Conservation (phyloP, 441 rosid genomes). For the Euphorbia celastroides region DNA sequence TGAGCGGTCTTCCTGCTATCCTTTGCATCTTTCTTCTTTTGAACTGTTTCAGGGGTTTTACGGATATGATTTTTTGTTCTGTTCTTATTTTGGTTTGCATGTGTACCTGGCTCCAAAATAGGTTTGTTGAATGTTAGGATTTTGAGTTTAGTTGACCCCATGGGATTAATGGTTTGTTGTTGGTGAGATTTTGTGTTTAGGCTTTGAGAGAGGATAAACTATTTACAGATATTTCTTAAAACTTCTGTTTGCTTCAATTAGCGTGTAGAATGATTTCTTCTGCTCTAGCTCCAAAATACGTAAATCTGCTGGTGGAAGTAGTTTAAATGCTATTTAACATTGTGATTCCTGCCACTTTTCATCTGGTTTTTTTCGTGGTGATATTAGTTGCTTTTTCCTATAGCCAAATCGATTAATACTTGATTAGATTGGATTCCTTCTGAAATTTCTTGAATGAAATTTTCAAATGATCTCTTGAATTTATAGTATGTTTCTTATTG, state of each 20-base stretch:
- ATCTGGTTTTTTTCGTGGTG: background rate
- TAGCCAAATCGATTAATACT: background rate
- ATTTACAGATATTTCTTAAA: background rate
- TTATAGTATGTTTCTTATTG: background rate
- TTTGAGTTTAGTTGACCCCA: background rate
- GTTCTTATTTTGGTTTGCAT: background rate
- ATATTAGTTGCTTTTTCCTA: background rate
- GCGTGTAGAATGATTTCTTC: background rate
- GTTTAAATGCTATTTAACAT: background rate
- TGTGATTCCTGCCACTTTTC: background rate
- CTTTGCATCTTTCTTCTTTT: background rate
- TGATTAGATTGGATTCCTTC: background rate
- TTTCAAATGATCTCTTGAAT: background rate
- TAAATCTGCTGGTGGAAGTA: background rate
- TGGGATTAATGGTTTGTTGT: no score
- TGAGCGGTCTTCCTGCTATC: background rate
- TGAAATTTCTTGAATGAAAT: background rate
- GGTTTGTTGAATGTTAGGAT: no score
- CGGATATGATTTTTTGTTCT: background rate
- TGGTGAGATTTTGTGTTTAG: background rate
- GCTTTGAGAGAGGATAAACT: background rate
- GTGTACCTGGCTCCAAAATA: no score
- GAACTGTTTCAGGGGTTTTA: background rate
- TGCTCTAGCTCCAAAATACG: background rate
- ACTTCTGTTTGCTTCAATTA: background rate